Conservation (phyloP, 352 stramenopile genomes). For the Elongisporangium senticosum region DNA sequence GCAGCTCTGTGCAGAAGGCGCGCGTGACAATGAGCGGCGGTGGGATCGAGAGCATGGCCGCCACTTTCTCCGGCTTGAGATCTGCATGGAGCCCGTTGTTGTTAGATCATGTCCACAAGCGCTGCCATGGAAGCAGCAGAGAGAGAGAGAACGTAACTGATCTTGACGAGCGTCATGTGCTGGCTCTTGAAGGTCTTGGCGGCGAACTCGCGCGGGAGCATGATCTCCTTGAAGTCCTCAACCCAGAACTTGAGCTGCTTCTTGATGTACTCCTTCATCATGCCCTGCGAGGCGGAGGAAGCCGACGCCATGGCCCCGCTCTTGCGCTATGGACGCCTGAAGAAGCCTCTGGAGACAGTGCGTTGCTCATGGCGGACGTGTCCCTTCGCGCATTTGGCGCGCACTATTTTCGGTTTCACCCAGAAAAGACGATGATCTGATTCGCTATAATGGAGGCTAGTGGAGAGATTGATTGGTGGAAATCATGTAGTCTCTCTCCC, state of each 20-base stretch:
- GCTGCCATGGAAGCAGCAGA: not conserved
- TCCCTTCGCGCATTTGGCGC: not conserved
- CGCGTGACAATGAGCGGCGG: constrained; percentile 43
- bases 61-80: constrained; percentile 62
- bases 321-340: not conserved
- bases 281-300: constrained; percentile 16
- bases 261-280: constrained; percentile 74
- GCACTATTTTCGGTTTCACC: not conserved
- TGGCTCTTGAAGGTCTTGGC: constrained; percentile 37
- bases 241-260: constrained; percentile 63
- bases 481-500: not conserved
- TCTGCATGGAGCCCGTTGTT: constrained; percentile 12
- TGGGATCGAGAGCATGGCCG: constrained; percentile 33
- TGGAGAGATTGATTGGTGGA: not conserved
- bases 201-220: constrained; percentile 53
- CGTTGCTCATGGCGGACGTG: not conserved
- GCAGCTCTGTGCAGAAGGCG: constrained; percentile 45
- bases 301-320: constrained; percentile 13
- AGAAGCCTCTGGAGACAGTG: not conserved
- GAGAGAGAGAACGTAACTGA: constrained; percentile 24
- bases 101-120: not conserved
- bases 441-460: not conserved
- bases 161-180: constrained; percentile 41
- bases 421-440: not conserved
- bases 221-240: constrained; percentile 51